Base-by-base conservation (phyloP, 2,329 filamentous ascomycete species). In the Endothia cerciana region DNA sequence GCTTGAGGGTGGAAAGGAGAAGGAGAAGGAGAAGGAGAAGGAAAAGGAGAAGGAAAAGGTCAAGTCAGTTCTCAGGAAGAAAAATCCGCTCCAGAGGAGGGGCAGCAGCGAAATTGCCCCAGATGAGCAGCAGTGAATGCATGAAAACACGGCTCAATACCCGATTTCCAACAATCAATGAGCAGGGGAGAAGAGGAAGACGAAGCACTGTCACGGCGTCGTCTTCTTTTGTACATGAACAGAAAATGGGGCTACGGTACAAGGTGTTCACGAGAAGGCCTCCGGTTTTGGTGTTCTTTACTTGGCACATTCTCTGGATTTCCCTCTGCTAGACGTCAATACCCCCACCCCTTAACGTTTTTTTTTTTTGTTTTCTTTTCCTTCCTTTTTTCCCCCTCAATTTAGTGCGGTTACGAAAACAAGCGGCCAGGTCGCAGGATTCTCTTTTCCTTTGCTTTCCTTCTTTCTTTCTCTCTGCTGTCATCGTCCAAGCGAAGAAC, bases 31-130 rank as follows among this genome's bases (percentile, higher is more conserved):
- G 4, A 69, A 63, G 19, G 68, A 68, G 33, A 68, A 65, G n/a
- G 65, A 65, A 5, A 65, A 65, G 25, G 65, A 67, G 4, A 69
- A 63, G 19, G 68, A 68, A 25, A 68, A 63, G 41, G 47, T 56
- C 47, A 69, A 69, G 58, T 45, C 65, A 13, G 68, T 69, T 13
- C 53, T 69, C 28, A 67, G 64, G 57, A 69, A 69, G 60, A 69
- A 66, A 57, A 72, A 71, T n/a, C 71, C 73, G 3, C 72, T 74
- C 36, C 70, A 74, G n/a, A 72, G 74, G 47, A 77, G 73, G 66
- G 72, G 65, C 55, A 64, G 63, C 19, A 22, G 55, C 41, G 49
- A 62, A 13, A 15, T 53, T 51, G 62, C 60, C 40, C 62, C 62
- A 17, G 56, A 61, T n/a, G 66, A 65, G 40, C 66, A 65, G 22